Evolutionary conservation across 176 grass and related monocot species (phyloP).

Genomic region (Urochloa ruziziensis): DNA sequence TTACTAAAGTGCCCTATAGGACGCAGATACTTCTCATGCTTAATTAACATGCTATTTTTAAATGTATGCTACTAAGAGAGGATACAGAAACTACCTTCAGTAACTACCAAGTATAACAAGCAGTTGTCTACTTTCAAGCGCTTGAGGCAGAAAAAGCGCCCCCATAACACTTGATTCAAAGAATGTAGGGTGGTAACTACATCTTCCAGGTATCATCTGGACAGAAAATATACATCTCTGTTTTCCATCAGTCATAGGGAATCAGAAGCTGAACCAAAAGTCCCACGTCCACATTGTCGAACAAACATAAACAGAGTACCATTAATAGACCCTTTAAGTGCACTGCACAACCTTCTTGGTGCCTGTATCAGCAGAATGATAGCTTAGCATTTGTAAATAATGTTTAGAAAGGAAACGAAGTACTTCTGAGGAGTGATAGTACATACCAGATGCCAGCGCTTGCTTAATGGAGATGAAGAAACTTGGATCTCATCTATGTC

Average conservation of each 20-base stretch:
- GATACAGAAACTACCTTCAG: constrained; percentile 57
- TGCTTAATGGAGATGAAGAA: constrained; percentile 69
- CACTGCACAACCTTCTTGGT: constrained; percentile 83
- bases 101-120: constrained; percentile 42
- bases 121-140: constrained; percentile 32
- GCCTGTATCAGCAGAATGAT: constrained; percentile 55
- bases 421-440: constrained; percentile 17
- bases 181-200: constrained; percentile 52
- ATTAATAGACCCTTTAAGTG: constrained; percentile 56
- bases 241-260: constrained; percentile 61
- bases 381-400: constrained; percentile 23
- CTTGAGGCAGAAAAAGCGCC: constrained; percentile 43
- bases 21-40: constrained; percentile 9
- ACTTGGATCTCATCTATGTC: constrained; percentile 75
- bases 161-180: constrained; percentile 37
- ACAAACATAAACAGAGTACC: constrained; percentile 72
- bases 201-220: constrained; percentile 43
- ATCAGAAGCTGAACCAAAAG: constrained; percentile 81
- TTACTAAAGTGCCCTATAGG: constrained; percentile 16
- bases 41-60: constrained; percentile 29
- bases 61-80: constrained; percentile 32
- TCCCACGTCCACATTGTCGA: constrained; percentile 66
- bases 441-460: constrained; percentile 94
- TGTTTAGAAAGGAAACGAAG: constrained; percentile 18
- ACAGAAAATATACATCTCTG: constrained; percentile 44